Evolutionary conservation across 106 monocot species (phyloP).

Genomic region (Xerophyta viscosa): DNA sequence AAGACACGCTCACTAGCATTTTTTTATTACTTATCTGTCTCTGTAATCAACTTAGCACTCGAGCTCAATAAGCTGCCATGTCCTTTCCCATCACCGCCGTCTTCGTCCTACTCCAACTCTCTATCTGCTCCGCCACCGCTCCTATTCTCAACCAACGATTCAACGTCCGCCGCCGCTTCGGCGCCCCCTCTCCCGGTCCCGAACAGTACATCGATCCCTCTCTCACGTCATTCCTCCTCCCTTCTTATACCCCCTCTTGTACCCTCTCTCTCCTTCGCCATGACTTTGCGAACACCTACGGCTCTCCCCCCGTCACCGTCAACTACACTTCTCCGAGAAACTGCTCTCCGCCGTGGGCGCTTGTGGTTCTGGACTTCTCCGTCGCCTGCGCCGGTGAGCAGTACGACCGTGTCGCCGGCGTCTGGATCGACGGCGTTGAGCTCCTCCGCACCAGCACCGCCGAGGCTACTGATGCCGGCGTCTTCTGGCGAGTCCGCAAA

Average conservation of each 20-base stretch:
- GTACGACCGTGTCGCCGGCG: constrained; percentile 74
- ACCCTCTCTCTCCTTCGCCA: constrained; percentile 42
- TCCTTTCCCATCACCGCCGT: no score
- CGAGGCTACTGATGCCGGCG: constrained; percentile 48
- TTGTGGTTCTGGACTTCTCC: constrained; percentile 43
- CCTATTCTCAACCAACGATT: no score
- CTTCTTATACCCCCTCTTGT: constrained; percentile 21
- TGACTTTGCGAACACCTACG: constrained; percentile 63
- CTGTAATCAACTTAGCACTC: no score
- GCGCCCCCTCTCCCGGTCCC: no score
- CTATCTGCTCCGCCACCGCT: no score
- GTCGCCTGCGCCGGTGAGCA: constrained; percentile 51
- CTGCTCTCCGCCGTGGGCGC: constrained; percentile 27
- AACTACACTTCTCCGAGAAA: constrained; percentile 21
- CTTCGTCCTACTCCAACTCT: no score
- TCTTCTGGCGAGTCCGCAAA: constrained; percentile 69
- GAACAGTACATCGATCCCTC: constrained; percentile 65
- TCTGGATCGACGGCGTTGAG: constrained; percentile 77
- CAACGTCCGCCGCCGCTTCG: no score
- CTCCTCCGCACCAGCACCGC: constrained; percentile 80
- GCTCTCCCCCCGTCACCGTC: constrained; percentile 33
- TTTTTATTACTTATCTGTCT: no score
- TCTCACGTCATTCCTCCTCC: constrained; percentile 21
- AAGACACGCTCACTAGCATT: no score
- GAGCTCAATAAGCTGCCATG: no score